Evolutionary conservation across 129 eudicot genomes (phyloP).

Genomic region (Flaveria ramosissima): DNA sequence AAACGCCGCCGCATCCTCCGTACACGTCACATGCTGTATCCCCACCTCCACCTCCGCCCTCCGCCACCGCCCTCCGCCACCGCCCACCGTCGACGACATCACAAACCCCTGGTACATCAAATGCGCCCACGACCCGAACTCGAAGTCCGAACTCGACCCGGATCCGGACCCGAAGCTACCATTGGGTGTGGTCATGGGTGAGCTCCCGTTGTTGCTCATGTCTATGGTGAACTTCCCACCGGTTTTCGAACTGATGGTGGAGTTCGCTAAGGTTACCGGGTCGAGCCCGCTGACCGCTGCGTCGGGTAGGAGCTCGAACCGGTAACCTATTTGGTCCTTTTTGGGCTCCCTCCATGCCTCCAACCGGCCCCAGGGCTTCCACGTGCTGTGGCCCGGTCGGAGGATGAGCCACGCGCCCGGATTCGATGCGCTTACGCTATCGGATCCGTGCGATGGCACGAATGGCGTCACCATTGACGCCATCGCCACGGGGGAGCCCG

Average conservation of each 20-base stretch:
- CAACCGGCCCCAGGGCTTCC: slow-evolving; percentile 98
- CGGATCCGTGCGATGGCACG: slow-evolving; percentile 75
- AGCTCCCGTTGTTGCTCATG: slow-evolving; percentile 44
- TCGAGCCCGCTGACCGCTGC: slow-evolving; percentile 50
- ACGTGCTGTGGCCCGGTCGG: slow-evolving; percentile 76
- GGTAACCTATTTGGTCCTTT: slow-evolving; percentile 62
- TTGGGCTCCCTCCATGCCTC: slow-evolving; percentile 81
- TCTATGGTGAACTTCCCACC: slow-evolving; percentile 82
- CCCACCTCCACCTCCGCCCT: slow-evolving; percentile 88
- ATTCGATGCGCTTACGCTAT: slow-evolving; percentile 74
- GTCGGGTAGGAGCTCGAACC: slow-evolving; percentile 82
- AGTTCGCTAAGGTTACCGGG: slow-evolving; percentile 53
- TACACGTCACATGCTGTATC: slow-evolving; percentile 82
- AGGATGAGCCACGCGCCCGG: slow-evolving; percentile 99
- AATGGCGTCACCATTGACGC: slow-evolving; percentile 98
- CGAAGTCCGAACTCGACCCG: slow-evolving; percentile 60
- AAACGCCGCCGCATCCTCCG: slow-evolving; percentile 88
- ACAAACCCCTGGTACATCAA: slow-evolving; percentile 80
- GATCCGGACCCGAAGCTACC: slow-evolving; percentile 81
- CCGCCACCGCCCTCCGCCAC: slow-evolving; percentile 55
- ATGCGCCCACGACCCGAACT: slow-evolving; percentile 78
- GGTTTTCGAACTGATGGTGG: slow-evolving; percentile 46
- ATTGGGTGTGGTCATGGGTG: slow-evolving; percentile 67
- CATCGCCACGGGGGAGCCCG: slow-evolving; percentile 94
- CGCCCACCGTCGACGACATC: slow-evolving; percentile 85